Base-by-base conservation (phyloP, 1,284 basidiomycete species). In the Rugosomyces carneus region DNA sequence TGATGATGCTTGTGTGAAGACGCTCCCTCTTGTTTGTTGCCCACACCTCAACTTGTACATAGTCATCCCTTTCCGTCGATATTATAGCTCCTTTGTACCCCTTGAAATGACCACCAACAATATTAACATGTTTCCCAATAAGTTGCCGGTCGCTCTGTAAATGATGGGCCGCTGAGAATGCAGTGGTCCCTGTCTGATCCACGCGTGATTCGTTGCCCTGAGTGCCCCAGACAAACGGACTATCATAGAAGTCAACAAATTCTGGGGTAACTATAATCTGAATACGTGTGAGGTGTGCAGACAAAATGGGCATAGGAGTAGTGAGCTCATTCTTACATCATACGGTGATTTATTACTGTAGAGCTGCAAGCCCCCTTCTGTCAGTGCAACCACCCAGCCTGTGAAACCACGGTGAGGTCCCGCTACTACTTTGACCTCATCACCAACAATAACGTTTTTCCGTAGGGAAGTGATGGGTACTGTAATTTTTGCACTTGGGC, bases 21-120 rank as follows among this genome's bases (percentile, higher is more conserved):
- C 37, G 1, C 15, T 48, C 37, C 21, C 21, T 18, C 5, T 16
- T 18, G 23, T 38, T 37, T 7, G 35, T 48, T 16, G 41, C 41
- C 5, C 34, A 3, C 13, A 48, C 2, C 32, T 48, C 41, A 5
- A 48, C 37, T 4, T 39, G 19, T 4, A 43, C 27, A 9, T 34
- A 11, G 35, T 43, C 20, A 3, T 43, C 37, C 16, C 27, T 10
- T 21, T 24, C 21, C 9, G 40, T 36, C 9, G 29, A 39, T 18
- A 39, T 48, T 24, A 48, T 32, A 36, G 40, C 32, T 10, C 46
- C 46, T 11, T 39, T 31, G 21, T 40, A 40, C 16, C 31, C 40
- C 18, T 43, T 42, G n/a, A 41, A 29, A 11, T 20, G 10, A 26
- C 19, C 18, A 1, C 34, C 20, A 15, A 38, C 37, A 8, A 47